These are phyloP conservation scores for Gamsiella multidivaricata DNA, from an alignment of 192 early-diverging fungal genomes.

Conservation along the genomic window DNA sequence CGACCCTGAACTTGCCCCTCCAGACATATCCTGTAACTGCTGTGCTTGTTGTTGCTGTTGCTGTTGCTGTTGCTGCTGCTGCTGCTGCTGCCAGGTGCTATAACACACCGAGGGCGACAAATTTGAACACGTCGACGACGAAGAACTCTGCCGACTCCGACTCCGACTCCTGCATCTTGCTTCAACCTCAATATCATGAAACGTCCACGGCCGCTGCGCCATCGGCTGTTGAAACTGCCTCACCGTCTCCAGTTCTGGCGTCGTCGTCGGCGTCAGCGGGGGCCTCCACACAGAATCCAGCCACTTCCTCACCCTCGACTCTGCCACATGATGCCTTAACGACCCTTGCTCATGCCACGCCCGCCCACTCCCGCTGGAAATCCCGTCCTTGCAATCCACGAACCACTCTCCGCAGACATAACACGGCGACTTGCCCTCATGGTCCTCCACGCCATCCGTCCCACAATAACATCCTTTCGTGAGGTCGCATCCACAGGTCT, in stretches of 20 bases:
- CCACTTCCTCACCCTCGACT: constrained; percentile 49
- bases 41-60: no score
- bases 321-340: constrained; percentile 48
- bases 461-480: constrained; percentile 39
- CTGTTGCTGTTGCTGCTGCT: no score
- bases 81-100: neutral
- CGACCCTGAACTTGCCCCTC: neutral
- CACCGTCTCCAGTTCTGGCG: constrained; percentile 37
- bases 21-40: no score
- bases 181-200: constrained; percentile 44
- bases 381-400: constrained; percentile 19
- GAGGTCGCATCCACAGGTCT: constrained; percentile 50
- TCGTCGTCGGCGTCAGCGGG: constrained; percentile 36
- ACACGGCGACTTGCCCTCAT: constrained; percentile 44
- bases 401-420: constrained; percentile 54
- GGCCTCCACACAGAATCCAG: constrained; percentile 36
- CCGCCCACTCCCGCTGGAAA: no score
- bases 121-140: constrained; percentile 1
- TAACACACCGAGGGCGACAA: neutral
- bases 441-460: constrained; percentile 40
- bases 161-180: constrained; percentile 41
- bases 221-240: constrained; percentile 25
- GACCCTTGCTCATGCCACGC: constrained; percentile 53
- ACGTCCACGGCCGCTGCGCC: constrained; percentile 33
- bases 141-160: constrained; percentile 37